phyloP scores from a whole-genome alignment of 2,329 filamentous ascomycete species.

The Trichoderma arundinaceum region DNA sequence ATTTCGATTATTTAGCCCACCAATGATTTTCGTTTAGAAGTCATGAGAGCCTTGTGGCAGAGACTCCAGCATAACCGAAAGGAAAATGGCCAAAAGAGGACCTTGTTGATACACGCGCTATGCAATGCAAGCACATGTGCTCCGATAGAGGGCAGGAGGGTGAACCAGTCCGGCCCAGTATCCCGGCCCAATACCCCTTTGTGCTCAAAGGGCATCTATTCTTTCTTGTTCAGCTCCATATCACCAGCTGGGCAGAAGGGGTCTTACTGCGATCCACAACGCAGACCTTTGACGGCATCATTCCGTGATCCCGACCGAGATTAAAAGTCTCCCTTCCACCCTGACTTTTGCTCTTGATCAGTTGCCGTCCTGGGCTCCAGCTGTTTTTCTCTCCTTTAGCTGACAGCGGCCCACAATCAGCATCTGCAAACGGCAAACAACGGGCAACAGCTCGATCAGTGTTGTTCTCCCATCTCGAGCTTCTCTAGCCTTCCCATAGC shows the following conservation, averaged over 20 bases:
- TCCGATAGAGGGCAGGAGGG: neutral
- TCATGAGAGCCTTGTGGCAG: neutral
- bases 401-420: neutral
- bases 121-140: neutral
- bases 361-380: slow-evolving; percentile 4
- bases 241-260: neutral
- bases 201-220: neutral
- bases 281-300: neutral
- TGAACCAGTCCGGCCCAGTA: slow-evolving; percentile 9
- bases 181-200: slow-evolving; percentile 10
- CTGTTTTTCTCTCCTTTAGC: neutral
- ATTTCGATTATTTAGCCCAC: neutral
- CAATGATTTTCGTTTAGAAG: neutral
- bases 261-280: neutral
- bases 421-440: neutral
- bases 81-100: neutral
- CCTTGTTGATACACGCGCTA: neutral
- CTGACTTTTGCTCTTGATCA: slow-evolving; percentile 1
- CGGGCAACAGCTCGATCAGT: neutral
- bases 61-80: neutral
- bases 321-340: slow-evolving; percentile 1
- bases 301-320: neutral
- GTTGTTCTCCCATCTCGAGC: neutral
- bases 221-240: slow-evolving; percentile 1
- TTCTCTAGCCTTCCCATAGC: neutral